phyloP scores from a whole-genome alignment of 2,329 filamentous ascomycete genomes.

The Metarhizium guizhouense region DNA sequence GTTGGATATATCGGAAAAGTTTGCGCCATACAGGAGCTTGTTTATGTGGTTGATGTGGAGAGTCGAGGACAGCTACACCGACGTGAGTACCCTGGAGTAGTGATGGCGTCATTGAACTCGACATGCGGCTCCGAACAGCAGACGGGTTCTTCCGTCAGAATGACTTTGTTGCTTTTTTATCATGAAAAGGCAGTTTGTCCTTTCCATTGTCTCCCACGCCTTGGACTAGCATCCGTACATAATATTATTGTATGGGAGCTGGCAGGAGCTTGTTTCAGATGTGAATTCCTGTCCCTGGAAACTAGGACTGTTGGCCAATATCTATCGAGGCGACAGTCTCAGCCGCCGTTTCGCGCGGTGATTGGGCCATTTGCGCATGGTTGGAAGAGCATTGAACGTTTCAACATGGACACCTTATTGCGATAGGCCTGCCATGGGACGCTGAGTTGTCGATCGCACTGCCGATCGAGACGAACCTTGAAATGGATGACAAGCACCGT shows the following conservation, averaged over 20 bases:
- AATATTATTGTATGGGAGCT: too few relatives aligned
- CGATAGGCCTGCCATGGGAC: background rate
- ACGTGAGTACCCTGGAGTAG: constrained; percentile 53
- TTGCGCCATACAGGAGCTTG: constrained; percentile 77
- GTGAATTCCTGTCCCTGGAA: too few relatives aligned
- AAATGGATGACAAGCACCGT: background rate
- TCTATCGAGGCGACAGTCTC: too few relatives aligned
- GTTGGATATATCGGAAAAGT: constrained; percentile 70
- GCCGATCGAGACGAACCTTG: background rate
- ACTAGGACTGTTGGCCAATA: too few relatives aligned
- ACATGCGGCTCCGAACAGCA: background rate
- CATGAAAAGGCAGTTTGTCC: background rate
- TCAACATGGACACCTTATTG: background rate
- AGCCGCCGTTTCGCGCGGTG: background rate
- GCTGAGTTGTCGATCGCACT: background rate
- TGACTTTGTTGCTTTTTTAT: background rate
- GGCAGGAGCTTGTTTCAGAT: too few relatives aligned
- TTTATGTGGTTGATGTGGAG: constrained; percentile 99
- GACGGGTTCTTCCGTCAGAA: background rate
- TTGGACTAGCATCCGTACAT: too few relatives aligned
- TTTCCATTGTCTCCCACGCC: background rate
- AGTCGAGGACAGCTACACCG: constrained; percentile 58
- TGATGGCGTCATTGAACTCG: background rate
- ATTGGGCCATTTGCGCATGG: background rate
- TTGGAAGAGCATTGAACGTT: background rate